Percentiles rank a stretch among this genome's conserved stretches.
Evolutionary conservation across 345 rosid species (phyloP).

Genomic region (Eucalyptus polybractea): DNA sequence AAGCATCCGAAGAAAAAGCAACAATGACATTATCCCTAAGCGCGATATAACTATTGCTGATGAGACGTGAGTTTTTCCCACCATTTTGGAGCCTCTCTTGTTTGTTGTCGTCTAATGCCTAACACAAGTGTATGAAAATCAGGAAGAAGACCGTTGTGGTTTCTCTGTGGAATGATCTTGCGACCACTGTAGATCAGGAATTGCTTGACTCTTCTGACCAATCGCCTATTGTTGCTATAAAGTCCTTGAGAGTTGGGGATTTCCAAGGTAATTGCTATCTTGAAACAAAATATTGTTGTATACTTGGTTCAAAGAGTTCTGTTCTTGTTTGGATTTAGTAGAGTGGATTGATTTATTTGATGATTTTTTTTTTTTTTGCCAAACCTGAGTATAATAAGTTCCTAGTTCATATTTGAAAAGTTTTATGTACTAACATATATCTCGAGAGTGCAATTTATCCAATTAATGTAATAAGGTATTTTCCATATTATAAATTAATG

Average conservation of each 20-base stretch:
- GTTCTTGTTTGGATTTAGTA: background rate
- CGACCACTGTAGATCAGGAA: constrained; percentile 64
- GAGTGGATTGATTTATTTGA: background rate
- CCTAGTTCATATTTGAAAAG: background rate
- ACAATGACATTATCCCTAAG: constrained; percentile 71
- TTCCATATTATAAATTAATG: background rate
- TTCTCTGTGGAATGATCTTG: constrained; percentile 81
- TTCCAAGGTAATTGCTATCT: constrained; percentile 56
- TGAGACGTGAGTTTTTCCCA: constrained; percentile 33
- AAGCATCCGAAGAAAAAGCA: constrained; percentile 65
- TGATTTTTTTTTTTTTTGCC: background rate
- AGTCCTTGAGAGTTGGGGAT: constrained; percentile 76
- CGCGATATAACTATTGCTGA: constrained; percentile 77
- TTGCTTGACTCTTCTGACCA: constrained; percentile 53
- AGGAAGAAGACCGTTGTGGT: constrained; percentile 80
- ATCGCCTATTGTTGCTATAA: constrained; percentile 68
- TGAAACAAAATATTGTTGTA: background rate
- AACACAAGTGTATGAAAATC: background rate
- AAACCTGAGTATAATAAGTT: background rate
- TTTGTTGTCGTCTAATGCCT: background rate
- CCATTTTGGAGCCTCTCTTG: background rate
- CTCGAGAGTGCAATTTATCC: background rate
- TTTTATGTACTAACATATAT: background rate
- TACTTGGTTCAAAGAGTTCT: background rate
- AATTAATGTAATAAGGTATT: background rate